These are phyloP conservation scores for Camillea tinctor DNA, from an alignment of 2,329 filamentous ascomycete genomes.

Conservation along the genomic window DNA sequence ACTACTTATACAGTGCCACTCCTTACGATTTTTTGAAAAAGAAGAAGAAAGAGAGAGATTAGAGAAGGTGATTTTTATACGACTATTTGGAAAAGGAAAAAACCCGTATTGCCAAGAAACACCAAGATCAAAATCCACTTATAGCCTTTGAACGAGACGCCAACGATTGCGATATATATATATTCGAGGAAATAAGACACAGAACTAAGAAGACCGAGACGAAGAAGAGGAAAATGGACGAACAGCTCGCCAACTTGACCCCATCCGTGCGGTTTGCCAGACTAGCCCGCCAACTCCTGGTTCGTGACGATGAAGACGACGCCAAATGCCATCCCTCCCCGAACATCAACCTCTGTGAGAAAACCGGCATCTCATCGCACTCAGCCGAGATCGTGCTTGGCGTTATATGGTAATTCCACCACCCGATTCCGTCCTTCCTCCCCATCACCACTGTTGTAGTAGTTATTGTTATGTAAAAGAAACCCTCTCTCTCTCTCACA, in stretches of 20 bases:
- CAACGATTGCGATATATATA: neutral
- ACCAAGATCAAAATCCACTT: neutral
- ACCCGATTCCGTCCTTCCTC: neutral
- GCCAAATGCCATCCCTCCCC: conserved; percentile 25
- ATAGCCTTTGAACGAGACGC: neutral
- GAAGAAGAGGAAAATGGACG: neutral
- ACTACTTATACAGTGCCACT: neutral
- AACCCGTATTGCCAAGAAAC: neutral
- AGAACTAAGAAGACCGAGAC: too few species aligned
- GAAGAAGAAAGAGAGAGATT: neutral
- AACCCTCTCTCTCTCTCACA: too few species aligned
- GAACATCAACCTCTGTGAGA: conserved; percentile 31
- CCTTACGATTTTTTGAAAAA: neutral
- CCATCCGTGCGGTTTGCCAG: conserved; percentile 10
- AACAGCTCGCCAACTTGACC: neutral
- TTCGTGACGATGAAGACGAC: conserved; percentile 14
- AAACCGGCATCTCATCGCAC: conserved; percentile 19
- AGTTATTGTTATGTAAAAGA: too few species aligned
- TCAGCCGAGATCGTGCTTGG: conserved; percentile 24
- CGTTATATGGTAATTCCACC: conserved; percentile 20
- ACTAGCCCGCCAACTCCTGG: conserved; percentile 18
- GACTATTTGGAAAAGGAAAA: neutral
- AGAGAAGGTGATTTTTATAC: neutral
- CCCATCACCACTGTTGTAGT: neutral
- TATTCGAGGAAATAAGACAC: neutral